Percentiles rank a stretch among this genome's conserved stretches.
phyloP scores from a whole-genome alignment of 352 stramenopile genomes.

The Phytophthora quininea region DNA sequence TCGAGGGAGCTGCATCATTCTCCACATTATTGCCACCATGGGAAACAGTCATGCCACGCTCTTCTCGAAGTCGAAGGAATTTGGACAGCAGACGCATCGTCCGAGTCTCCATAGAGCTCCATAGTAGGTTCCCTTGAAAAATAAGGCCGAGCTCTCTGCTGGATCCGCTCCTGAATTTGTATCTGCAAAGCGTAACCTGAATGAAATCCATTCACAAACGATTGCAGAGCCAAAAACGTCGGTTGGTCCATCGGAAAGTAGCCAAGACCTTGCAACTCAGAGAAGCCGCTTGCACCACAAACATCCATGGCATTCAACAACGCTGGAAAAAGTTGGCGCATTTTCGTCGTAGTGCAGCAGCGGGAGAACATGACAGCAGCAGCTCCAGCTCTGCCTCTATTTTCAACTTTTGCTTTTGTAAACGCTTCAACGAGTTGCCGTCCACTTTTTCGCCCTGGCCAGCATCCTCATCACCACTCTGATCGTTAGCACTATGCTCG shows the following conservation, averaged over 20 bases:
- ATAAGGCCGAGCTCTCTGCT: slow-evolving; percentile 37
- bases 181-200: slow-evolving; percentile 18
- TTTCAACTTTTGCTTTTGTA: slow-evolving; percentile 16
- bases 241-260: slow-evolving; percentile 59
- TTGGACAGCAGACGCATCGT: slow-evolving; percentile 49
- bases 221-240: slow-evolving; percentile 57
- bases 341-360: slow-evolving; percentile 28
- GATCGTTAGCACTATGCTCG: background rate
- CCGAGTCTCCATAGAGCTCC: slow-evolving; percentile 43
- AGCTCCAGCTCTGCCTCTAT: slow-evolving; percentile 32
- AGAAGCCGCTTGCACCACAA: slow-evolving; percentile 39
- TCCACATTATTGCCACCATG: slow-evolving; percentile 10
- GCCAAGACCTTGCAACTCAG: slow-evolving; percentile 49
- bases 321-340: slow-evolving; percentile 50
- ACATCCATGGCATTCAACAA: slow-evolving; percentile 46
- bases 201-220: slow-evolving; percentile 53
- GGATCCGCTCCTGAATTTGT: background rate
- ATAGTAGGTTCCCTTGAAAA: slow-evolving; percentile 67
- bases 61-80: slow-evolving; percentile 59
- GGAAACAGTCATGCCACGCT: slow-evolving; percentile 53
- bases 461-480: slow-evolving; percentile 3
- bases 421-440: background rate
- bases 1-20: background rate
- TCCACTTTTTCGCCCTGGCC: too few relatives aligned
- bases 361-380: slow-evolving; percentile 44